A percentile compares a stretch with the other conserved stretches of the same genome.
phyloP scores from a whole-genome alignment of 768 basidiomycete genomes.

The Gymnopilus dilepis region DNA sequence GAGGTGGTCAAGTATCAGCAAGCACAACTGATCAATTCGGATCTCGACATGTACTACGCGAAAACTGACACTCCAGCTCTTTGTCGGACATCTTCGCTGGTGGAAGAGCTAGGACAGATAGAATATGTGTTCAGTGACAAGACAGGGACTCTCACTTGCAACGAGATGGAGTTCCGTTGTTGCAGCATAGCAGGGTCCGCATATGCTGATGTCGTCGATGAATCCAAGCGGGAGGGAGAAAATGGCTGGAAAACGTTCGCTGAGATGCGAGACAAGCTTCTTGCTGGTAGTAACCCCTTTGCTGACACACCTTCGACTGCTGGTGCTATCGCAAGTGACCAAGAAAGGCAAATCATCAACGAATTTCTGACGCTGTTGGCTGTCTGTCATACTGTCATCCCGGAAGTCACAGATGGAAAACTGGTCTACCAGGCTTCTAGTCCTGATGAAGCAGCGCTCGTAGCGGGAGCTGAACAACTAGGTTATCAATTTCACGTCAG shows the following conservation, averaged over 20 bases:
- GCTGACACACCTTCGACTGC: constrained; percentile 45
- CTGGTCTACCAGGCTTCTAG: constrained; percentile 94
- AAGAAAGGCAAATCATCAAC: constrained; percentile 58
- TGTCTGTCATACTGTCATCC: constrained; percentile 98
- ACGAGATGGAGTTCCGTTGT: constrained; percentile 97
- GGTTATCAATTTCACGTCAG: constrained; percentile 94
- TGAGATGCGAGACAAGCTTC: constrained; percentile 65
- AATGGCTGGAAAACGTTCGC: constrained; percentile 83
- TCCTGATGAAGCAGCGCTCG: constrained; percentile 96
- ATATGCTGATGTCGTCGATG: constrained; percentile 92
- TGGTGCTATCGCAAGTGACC: constrained; percentile 32
- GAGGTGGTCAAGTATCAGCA: constrained; percentile 99
- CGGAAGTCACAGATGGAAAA: constrained; percentile 89
- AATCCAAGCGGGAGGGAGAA: constrained; percentile 70
- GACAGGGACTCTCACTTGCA: constrained; percentile 93
- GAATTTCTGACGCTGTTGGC: constrained; percentile 87
- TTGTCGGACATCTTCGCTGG: constrained; percentile 96
- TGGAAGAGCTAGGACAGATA: constrained; percentile 98
- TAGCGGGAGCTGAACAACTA: constrained; percentile 89
- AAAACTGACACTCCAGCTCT: constrained; percentile 95
- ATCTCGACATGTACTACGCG: constrained; percentile 98
- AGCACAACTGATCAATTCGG: constrained; percentile 95
- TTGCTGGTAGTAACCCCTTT: constrained; percentile 64
- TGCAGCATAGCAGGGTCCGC: constrained; percentile 88
- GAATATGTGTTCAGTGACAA: constrained; percentile 97